Percentiles rank a stretch among this genome's conserved stretches.
phyloP scores from a whole-genome alignment of 805 yeast genomes.

The Nematodospora valgi region DNA sequence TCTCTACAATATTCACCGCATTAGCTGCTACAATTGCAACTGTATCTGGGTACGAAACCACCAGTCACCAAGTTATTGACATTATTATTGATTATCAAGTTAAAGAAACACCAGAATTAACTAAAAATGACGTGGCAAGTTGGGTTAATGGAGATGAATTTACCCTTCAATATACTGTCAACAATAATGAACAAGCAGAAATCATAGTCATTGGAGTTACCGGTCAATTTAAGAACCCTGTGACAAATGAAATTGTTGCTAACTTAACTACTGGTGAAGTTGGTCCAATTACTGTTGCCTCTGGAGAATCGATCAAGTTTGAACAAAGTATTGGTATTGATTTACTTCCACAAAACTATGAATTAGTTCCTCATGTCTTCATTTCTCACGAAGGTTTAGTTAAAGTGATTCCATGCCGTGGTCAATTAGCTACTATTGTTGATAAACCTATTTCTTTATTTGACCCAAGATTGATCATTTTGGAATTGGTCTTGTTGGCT shows the following conservation, averaged over 20 bases:
- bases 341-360: slow-evolving; percentile 54
- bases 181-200: slow-evolving; percentile 56
- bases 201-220: slow-evolving; percentile 62
- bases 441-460: slow-evolving; percentile 69
- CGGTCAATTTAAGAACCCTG: slow-evolving; percentile 58
- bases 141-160: slow-evolving; percentile 50
- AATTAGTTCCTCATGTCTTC: slow-evolving; percentile 58
- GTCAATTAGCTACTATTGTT: slow-evolving; percentile 52
- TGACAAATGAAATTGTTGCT: slow-evolving; percentile 47
- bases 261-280: slow-evolving; percentile 64
- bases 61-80: slow-evolving; percentile 7
- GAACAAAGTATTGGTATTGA: slow-evolving; percentile 59
- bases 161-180: slow-evolving; percentile 48
- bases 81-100: slow-evolving; percentile 49
- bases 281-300: slow-evolving; percentile 54
- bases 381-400: slow-evolving; percentile 48
- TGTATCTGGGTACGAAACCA: slow-evolving; percentile 10
- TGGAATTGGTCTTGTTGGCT: slow-evolving; percentile 51
- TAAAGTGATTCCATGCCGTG: slow-evolving; percentile 54
- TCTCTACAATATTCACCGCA: slow-evolving; percentile 12
- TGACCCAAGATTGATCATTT: slow-evolving; percentile 67
- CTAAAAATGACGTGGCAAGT: slow-evolving; percentile 39
- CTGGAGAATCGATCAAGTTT: slow-evolving; percentile 49
- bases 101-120: slow-evolving; percentile 40
- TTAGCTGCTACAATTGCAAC: slow-evolving; percentile 8